These are phyloP conservation scores for Nakazawaea peltata DNA, from an alignment of 805 yeast genomes.

Conservation along the genomic window DNA sequence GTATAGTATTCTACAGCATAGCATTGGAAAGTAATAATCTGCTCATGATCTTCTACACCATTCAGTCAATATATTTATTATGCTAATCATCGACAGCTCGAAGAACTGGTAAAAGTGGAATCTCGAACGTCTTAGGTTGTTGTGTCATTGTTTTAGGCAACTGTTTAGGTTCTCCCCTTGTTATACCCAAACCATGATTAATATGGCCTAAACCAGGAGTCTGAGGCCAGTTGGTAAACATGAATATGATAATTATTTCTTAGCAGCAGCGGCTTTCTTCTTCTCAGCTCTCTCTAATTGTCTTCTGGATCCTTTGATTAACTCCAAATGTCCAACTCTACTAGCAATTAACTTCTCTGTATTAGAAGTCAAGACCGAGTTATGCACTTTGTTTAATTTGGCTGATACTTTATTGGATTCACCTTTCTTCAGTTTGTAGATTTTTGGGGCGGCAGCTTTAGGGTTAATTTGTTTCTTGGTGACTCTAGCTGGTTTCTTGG, in stretches of 20 bases:
- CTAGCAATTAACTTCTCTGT: conserved; percentile 86
- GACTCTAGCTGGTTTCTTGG: conserved; percentile 41
- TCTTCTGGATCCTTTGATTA: conserved; percentile 85
- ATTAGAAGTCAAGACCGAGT: conserved; percentile 41
- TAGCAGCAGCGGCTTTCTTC: conserved; percentile 4
- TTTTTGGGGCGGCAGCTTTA: conserved; percentile 67
- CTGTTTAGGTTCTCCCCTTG: too few relatives aligned
- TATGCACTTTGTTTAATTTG: conserved; percentile 50
- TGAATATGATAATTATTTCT: conserved; percentile 7
- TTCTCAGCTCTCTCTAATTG: conserved; percentile 53
- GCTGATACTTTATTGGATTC: conserved; percentile 31
- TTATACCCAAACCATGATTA: too few relatives aligned
- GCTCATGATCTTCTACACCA: too few relatives aligned
- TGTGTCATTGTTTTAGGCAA: too few relatives aligned
- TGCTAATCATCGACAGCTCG: too few relatives aligned
- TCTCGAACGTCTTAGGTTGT: too few relatives aligned
- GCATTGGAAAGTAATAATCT: too few relatives aligned
- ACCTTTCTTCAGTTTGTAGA: conserved; percentile 55
- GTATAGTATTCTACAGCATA: too few relatives aligned
- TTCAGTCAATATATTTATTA: too few relatives aligned
- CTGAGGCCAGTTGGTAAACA: too few relatives aligned
- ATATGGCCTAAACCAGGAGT: too few relatives aligned
- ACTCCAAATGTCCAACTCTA: conserved; percentile 89
- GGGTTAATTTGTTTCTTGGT: conserved; percentile 62
- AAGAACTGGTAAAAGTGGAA: too few relatives aligned